These are phyloP conservation scores for Venustampulla echinocandica DNA, from an alignment of 495 filamentous ascomycete species.

Conservation along the genomic window DNA sequence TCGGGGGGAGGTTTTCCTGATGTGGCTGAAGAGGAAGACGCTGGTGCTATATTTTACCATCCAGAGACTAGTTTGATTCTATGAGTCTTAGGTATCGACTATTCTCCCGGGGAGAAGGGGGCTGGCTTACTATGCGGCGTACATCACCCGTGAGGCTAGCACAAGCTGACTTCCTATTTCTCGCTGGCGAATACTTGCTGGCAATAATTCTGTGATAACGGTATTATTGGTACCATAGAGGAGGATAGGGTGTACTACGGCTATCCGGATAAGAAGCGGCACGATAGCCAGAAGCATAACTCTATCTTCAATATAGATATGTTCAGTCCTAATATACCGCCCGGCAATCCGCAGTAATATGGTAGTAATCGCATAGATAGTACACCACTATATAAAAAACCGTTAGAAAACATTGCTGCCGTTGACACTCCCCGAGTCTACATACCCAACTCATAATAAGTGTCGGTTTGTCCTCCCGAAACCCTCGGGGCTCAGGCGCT, in stretches of 20 bases:
- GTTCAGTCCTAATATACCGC: slow-evolving; percentile 71
- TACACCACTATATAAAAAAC: slow-evolving; percentile 82
- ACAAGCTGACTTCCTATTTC: slow-evolving; percentile 46
- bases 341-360: slow-evolving; percentile 70
- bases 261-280: slow-evolving; percentile 76
- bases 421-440: too few species aligned
- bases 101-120: too few species aligned
- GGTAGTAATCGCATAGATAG: slow-evolving; percentile 66
- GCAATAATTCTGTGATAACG: slow-evolving; percentile 32
- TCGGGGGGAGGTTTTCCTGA: too few species aligned
- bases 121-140: slow-evolving; percentile 52
- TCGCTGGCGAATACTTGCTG: slow-evolving; percentile 31
- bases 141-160: slow-evolving; percentile 43
- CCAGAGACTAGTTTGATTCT: too few species aligned
- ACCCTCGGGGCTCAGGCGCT: slow-evolving; percentile 7
- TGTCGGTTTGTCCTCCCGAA: slow-evolving; percentile 59
- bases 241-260: slow-evolving; percentile 73
- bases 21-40: slow-evolving; percentile 83
- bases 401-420: too few species aligned
- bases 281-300: slow-evolving; percentile 70
- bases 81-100: too few species aligned
- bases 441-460: slow-evolving; percentile 72
- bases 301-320: slow-evolving; percentile 81
- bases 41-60: slow-evolving; percentile 79
- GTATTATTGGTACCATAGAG: slow-evolving; percentile 83